Conservation (phyloP, 108 stramenopile species). For the Pseudonitzschia multiseries region DNA sequence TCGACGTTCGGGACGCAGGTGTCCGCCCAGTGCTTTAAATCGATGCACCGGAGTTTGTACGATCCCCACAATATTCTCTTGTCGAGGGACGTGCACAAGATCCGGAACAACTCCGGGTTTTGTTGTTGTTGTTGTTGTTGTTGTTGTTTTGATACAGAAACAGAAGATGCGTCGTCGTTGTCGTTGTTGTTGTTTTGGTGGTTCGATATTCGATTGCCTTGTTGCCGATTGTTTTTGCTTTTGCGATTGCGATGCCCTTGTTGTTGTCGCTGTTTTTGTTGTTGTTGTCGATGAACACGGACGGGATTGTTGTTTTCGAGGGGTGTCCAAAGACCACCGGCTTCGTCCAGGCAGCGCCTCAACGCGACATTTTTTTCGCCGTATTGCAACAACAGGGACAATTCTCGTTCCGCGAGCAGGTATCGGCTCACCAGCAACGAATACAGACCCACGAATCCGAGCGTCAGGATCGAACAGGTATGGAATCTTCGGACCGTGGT, state of each 20-base stretch:
- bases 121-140: no score
- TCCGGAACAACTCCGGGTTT: no score
- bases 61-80: slow-evolving; percentile 7
- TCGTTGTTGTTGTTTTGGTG: not conserved
- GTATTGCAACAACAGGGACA: not conserved
- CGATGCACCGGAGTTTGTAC: slow-evolving; percentile 17
- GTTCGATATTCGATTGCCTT: no score
- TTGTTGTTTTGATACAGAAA: no score
- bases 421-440: not conserved
- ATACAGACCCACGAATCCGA: not conserved
- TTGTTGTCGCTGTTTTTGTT: not conserved
- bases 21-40: slow-evolving; percentile 8
- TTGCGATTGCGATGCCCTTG: not conserved
- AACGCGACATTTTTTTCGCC: not conserved
- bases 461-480: not conserved
- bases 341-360: not conserved
- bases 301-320: not conserved
- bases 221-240: no score
- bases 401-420: not conserved
- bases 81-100: slow-evolving; percentile 12
- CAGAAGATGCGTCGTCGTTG: no score
- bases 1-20: slow-evolving; percentile 8
- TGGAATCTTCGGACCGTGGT: not conserved
- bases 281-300: no score
- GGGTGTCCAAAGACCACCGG: slow-evolving; percentile 4